Percentiles rank a stretch among this genome's conserved stretches.
phyloP scores from a whole-genome alignment of 306 rosid species.

The Dryas drummondii region DNA sequence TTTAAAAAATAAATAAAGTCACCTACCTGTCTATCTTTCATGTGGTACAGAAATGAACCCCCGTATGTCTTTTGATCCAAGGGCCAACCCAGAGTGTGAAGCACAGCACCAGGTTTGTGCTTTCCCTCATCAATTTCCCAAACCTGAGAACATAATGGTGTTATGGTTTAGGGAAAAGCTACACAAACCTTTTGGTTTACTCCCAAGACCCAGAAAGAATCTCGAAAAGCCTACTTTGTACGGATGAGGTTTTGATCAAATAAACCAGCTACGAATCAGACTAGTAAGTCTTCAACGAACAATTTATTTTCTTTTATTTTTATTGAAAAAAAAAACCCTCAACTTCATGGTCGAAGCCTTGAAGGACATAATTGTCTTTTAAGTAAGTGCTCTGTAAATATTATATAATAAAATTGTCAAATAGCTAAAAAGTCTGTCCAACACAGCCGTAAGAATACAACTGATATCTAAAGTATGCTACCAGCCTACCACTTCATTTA shows the following conservation, averaged over 20 bases:
- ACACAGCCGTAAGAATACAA: not conserved
- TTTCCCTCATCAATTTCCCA: slow-evolving; percentile 87
- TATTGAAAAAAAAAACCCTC: not conserved
- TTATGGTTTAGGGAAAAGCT: not conserved
- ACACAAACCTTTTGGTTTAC: not conserved
- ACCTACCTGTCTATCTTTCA: slow-evolving; percentile 76
- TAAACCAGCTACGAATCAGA: not conserved
- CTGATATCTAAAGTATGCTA: slow-evolving; percentile 11
- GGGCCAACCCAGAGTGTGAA: slow-evolving; percentile 97
- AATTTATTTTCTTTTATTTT: not conserved
- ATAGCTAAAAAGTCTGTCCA: not conserved
- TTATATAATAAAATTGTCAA: not conserved
- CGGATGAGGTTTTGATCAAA: not conserved
- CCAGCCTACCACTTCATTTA: slow-evolving; percentile 48
- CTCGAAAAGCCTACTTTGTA: not conserved
- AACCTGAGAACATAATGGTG: slow-evolving; percentile 44
- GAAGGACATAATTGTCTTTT: not conserved
- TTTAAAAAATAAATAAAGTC: not conserved
- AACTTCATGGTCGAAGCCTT: not conserved
- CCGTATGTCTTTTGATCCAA: slow-evolving; percentile 87
- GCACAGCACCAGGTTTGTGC: slow-evolving; percentile 81
- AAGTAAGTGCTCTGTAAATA: not conserved
- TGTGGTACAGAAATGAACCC: slow-evolving; percentile 95
- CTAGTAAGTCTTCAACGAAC: not conserved
- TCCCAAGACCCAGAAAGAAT: not conserved